Evolutionary conservation across 441 rosid genomes (phyloP), one percentile per base, ranked within the genome.

Genomic region (Erodium moschatum): DNA sequence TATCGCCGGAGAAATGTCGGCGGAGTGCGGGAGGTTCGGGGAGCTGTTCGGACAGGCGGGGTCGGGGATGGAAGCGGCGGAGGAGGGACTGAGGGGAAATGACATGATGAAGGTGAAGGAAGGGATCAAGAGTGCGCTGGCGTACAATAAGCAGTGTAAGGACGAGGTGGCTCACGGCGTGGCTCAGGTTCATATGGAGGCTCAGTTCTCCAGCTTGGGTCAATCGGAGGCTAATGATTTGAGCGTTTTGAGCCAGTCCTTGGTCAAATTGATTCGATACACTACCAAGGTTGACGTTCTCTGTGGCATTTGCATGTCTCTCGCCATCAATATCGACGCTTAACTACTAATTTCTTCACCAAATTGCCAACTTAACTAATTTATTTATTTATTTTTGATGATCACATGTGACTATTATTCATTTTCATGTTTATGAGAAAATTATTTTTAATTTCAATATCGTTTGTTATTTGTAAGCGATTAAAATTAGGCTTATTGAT

Each of bases 41-140:
- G n/a, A 46, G 54, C 54, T 46, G 54, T 46, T 13, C n/a, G 15
- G 15, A 13, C 4, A 46, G 54, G 42, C 42, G 42, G 5, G 2
- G 54, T 15, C 54, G 54, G 54, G 11, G 15, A 46, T 46, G 54
- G 54, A 46, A 13, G 54, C 54, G 54, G 54, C 54, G 54, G 54
- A 46, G 54, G 54, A 46, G 54, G 54, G 13, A 3, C 15, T 46
- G 54, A 46, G 13, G 15, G 54, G n/a, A 11, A 13, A 46, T 1
- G 54, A 46, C n/a, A 46, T 46, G 54, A 13, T 0, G 54, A 46
- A 46, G n/a, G 54, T 46, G 54, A 13, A 46, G 54, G 54, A 10
- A 13, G 15, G 54, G 15, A 46, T 46, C n/a, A 11, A 15, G n/a
- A 46, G n/a, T 2, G 54, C 54, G 54, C n/a, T 46, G 54, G 54